These are phyloP conservation scores for Alternaria novae-zelandiae DNA, from an alignment of 2,329 filamentous ascomycete genomes.

Conservation along the genomic window DNA sequence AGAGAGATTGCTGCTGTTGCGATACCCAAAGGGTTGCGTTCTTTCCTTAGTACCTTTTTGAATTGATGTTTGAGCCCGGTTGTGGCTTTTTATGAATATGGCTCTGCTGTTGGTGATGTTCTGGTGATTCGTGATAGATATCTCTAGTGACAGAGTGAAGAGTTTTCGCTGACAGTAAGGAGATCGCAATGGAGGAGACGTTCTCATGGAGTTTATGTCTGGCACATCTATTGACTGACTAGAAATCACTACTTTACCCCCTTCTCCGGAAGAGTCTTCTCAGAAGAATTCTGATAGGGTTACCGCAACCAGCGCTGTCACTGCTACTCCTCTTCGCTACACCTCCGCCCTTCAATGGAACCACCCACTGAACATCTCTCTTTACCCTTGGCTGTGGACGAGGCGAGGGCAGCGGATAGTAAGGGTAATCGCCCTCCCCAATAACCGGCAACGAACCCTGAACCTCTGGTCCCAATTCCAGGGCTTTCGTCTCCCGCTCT, in stretches of 20 bases:
- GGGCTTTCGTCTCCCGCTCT: not conserved
- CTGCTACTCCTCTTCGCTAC: not conserved
- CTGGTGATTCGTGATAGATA: not conserved
- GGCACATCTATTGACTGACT: not conserved
- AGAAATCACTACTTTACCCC: not conserved
- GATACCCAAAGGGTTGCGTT: not conserved
- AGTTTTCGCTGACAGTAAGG: not conserved
- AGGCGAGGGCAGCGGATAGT: conserved; percentile 2
- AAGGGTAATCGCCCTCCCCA: not conserved
- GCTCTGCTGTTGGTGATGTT: not conserved
- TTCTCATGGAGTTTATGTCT: not conserved
- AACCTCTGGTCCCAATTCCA: not conserved
- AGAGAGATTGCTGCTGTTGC: not conserved
- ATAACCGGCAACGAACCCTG: not conserved
- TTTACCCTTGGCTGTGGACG: no score
- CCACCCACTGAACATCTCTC: not conserved
- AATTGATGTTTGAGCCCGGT: not conserved
- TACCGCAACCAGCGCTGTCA: not conserved
- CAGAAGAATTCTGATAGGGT: not conserved
- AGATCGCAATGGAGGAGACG: not conserved
- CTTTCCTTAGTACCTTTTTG: not conserved
- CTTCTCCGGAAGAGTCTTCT: not conserved
- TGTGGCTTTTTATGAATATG: not conserved
- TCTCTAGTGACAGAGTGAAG: not conserved
- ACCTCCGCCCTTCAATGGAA: not conserved